Conservation (phyloP, 257 asterid species). For the Scutellaria baicalensis region DNA sequence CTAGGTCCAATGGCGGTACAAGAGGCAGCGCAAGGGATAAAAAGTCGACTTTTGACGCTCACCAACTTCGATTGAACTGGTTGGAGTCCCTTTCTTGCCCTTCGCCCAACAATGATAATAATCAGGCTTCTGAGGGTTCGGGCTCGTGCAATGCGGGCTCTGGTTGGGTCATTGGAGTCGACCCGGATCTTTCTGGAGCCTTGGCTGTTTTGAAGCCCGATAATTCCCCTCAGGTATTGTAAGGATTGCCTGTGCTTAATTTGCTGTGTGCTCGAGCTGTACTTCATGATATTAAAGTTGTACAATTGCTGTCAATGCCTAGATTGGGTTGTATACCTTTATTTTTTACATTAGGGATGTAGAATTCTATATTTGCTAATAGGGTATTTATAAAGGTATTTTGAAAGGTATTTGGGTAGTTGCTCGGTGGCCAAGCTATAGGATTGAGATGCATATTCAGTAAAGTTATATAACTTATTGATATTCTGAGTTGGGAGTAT, state of each 20-base stretch:
- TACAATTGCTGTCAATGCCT: background rate
- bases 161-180: slow-evolving; percentile 67
- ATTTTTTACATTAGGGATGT: background rate
- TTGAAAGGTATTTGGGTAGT: too few species aligned
- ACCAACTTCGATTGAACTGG: slow-evolving; percentile 50
- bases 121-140: slow-evolving; percentile 3
- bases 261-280: background rate
- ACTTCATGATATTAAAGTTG: background rate
- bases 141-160: slow-evolving; percentile 23
- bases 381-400: too few species aligned
- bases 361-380: background rate
- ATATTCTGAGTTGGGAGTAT: background rate
- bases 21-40: slow-evolving; percentile 15
- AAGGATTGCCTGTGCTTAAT: background rate
- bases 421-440: too few species aligned
- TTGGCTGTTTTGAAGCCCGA: slow-evolving; percentile 66
- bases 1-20: slow-evolving; percentile 19
- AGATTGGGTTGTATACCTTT: background rate
- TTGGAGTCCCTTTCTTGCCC: slow-evolving; percentile 62
- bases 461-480: background rate
- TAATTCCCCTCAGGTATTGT: slow-evolving; percentile 41
- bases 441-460: too few species aligned
- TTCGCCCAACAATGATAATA: slow-evolving; percentile 10
- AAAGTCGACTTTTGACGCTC: slow-evolving; percentile 29
- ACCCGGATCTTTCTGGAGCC: slow-evolving; percentile 82